Base-by-base conservation (phyloP, 257 asterid genomes). In the Lantana camara region DNA sequence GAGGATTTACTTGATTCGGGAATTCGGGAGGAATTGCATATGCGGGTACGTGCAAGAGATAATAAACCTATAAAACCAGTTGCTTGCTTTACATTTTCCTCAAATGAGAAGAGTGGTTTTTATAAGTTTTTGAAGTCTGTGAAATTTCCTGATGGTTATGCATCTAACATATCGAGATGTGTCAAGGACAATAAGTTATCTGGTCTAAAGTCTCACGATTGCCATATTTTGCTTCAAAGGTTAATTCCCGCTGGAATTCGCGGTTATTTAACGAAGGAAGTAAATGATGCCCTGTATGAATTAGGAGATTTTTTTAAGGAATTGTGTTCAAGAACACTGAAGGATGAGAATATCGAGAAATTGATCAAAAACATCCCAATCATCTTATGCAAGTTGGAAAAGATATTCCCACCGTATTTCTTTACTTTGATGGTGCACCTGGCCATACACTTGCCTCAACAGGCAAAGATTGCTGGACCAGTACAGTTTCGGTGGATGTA, bases 141-240 rank as follows among this genome's bases (percentile, higher is more conserved):
- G 4, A 65, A 64, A 16, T 71, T 9, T 41, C 49, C 23, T 4
- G 57, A 71, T 71, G 63, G 67, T 9, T 64, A 42, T 64, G 67
- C 68, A 47, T 14, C 68, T 16, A 64, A 57, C 48, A 71, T 72
- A 17, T 48, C 44, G 6, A 41, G 35, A 13, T 22, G 50, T 14
- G 29, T 65, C 5, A 50, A 29, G 6, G 63, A 23, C 1, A n/a
- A n/a, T n/a, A n/a, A n/a, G n/a, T n/a, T n/a, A n/a, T n/a, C n/a
- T n/a, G n/a, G n/a, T n/a, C n/a, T n/a, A n/a, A n/a, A n/a, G n/a
- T n/a, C n/a, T n/a, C n/a, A n/a, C n/a, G n/a, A n/a, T n/a, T n/a
- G n/a, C n/a, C n/a, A n/a, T n/a, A n/a, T n/a, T n/a, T n/a, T n/a
- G n/a, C n/a, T n/a, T n/a, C n/a, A n/a, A n/a, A n/a, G n/a, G n/a